Evolutionary conservation across 1,139 yeast genomes (phyloP).

Genomic region (Suhomyces panamericanus): DNA sequence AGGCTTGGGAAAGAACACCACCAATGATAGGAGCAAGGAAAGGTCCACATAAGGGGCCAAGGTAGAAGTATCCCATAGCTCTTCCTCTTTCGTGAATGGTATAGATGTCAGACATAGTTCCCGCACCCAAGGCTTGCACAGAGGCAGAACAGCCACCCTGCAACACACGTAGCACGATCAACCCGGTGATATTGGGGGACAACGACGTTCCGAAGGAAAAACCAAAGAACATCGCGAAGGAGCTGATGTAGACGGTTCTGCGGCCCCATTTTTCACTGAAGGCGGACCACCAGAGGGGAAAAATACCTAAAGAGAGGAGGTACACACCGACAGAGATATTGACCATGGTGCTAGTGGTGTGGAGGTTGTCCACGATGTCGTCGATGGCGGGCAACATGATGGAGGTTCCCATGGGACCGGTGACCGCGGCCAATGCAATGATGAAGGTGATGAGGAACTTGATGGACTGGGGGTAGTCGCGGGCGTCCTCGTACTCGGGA

Average conservation of each 20-base stretch:
- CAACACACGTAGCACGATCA: conserved; percentile 68
- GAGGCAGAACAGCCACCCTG: conserved; percentile 84
- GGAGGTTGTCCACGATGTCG: conserved; percentile 52
- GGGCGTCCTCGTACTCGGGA: conserved; percentile 74
- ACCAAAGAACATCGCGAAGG: conserved; percentile 61
- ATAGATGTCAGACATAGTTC: conserved; percentile 76
- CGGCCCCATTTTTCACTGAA: conserved; percentile 76
- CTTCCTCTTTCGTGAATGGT: conserved; percentile 68
- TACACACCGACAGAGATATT: conserved; percentile 82
- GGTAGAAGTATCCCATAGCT: conserved; percentile 78
- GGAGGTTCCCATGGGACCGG: conserved; percentile 93
- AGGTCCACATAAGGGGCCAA: conserved; percentile 84
- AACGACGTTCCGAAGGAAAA: conserved; percentile 75
- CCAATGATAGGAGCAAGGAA: conserved; percentile 79
- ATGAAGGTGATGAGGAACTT: conserved; percentile 60
- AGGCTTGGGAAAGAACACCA: conserved; percentile 66
- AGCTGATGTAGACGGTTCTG: conserved; percentile 66
- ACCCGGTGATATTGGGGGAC: conserved; percentile 57
- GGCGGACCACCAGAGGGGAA: conserved; percentile 90
- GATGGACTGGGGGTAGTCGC: conserved; percentile 52
- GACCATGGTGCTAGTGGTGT: conserved; percentile 60
- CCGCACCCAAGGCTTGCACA: conserved; percentile 90
- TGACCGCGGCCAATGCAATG: conserved; percentile 71
- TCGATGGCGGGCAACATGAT: conserved; percentile 78
- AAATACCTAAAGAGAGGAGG: conserved; percentile 68